These are phyloP conservation scores for Ophiostoma populinum DNA, from an alignment of 2,329 filamentous ascomycete species.

Conservation along the genomic window DNA sequence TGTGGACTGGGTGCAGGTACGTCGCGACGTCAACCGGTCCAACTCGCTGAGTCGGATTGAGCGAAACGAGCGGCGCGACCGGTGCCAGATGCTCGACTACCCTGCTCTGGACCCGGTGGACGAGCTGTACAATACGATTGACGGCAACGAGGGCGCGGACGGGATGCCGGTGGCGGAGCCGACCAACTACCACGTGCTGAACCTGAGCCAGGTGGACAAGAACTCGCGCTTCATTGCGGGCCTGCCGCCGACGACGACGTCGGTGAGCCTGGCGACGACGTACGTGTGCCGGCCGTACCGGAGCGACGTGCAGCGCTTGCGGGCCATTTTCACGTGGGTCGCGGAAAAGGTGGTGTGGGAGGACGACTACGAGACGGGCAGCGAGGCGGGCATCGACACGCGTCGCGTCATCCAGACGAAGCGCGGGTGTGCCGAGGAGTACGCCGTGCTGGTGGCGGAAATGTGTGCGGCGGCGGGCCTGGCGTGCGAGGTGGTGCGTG, in stretches of 20 bases:
- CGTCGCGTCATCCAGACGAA: conserved; percentile 69
- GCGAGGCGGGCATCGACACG: conserved; percentile 41
- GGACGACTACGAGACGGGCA: conserved; percentile 67
- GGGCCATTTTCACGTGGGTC: conserved; percentile 95
- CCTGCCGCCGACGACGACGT: conserved; percentile 65
- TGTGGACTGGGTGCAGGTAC: conserved; percentile 93
- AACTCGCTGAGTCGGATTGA: conserved; percentile 87
- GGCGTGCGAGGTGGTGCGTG: conserved; percentile 70
- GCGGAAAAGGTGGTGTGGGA: conserved; percentile 93
- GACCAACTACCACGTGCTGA: conserved; percentile 63
- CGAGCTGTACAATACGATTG: conserved; percentile 64
- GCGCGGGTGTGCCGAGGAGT: conserved; percentile 74
- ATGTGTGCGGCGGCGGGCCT: conserved; percentile 89
- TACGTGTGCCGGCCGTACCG: conserved; percentile 90
- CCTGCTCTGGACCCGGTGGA: conserved; percentile 80
- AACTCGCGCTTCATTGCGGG: conserved; percentile 80
- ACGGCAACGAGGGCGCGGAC: conserved; percentile 81
- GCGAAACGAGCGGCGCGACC: conserved; percentile 64
- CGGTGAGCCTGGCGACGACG: conserved; percentile 67
- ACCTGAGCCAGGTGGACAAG: conserved; percentile 82
- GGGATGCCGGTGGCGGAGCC: conserved; percentile 69
- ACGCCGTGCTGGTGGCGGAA: conserved; percentile 71
- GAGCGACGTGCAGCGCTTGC: conserved; percentile 79
- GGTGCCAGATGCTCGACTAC: conserved; percentile 89
- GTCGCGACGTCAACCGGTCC: conserved; percentile 85